Base-by-base conservation (phyloP, 768 basidiomycete genomes). In the Pleurotus platypus region DNA sequence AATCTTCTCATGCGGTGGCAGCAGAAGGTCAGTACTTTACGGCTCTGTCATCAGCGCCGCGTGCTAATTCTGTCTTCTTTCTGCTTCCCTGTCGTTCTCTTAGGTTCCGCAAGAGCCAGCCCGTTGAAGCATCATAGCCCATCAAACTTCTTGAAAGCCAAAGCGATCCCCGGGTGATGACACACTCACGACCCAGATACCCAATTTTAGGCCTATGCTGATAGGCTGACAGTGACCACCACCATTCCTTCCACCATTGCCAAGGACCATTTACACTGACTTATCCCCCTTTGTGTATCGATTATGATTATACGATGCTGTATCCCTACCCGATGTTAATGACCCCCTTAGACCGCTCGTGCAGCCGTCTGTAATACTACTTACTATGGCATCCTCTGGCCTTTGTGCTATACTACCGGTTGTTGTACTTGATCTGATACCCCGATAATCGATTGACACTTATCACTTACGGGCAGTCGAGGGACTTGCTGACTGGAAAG, bases 1-100 rank as follows among this genome's bases (percentile, higher is more conserved):
- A 30, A 58, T 76, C 18, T 74, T 70, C 58, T 62, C 61, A 58
- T 63, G 60, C 50, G 59, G 61, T 45, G 58, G 58, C 49, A 60
- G 65, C 53, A 62, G 62, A 20, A 58, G 62, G 61, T 60, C 16
- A 20, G 49, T 45, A 20, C 4, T 49, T 39, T 24, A 12, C 37
- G 27, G 26, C 43, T 35, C 39, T 55, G 39, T 40, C 37, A 37
- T 46, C 26, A 42, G 35, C 47, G 24, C 42, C 39, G 46, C 35
- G 51, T 38, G 37, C 37, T 51, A 16, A 35, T 38, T 48, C 16
- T 27, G 15, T 37, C 27, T 40, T 39, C 35, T 42, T 13, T 30
- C 20, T 50, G 12, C 27, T 27, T 35, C 27, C 22, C 46, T 48
- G 27, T 48, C 49, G 9, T 50, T 50, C 51, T 27, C 37, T 18